Evolutionary conservation across 345 rosid genomes (phyloP).

Genomic region (sweet orange (Citrus sinensis)): DVS_A1.0 CM039161.1:3326001-3326500

Average conservation of each 20-base stretch:
- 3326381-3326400: constrained; percentile 39
- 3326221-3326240: background rate
- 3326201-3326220: constrained; percentile 14
- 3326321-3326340: constrained; percentile 45
- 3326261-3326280: constrained; percentile 67
- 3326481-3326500: background rate
- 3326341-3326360: constrained; percentile 38
- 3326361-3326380: constrained; percentile 36
- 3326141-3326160: background rate
- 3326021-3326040: background rate
- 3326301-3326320: constrained; percentile 51
- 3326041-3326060: too few relatives aligned
- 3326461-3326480: constrained; percentile 3
- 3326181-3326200: background rate
- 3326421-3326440: background rate
- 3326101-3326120: background rate
- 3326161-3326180: constrained; percentile 18
- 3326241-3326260: constrained; percentile 39
- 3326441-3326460: background rate
- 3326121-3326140: background rate
- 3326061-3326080: too few relatives aligned
- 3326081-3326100: background rate
- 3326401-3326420: background rate
- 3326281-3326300: constrained; percentile 51
- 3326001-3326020: too few relatives aligned